Base-by-base conservation (phyloP, 176 grass and related monocot species). In the Neostapfia colusana region DNA sequence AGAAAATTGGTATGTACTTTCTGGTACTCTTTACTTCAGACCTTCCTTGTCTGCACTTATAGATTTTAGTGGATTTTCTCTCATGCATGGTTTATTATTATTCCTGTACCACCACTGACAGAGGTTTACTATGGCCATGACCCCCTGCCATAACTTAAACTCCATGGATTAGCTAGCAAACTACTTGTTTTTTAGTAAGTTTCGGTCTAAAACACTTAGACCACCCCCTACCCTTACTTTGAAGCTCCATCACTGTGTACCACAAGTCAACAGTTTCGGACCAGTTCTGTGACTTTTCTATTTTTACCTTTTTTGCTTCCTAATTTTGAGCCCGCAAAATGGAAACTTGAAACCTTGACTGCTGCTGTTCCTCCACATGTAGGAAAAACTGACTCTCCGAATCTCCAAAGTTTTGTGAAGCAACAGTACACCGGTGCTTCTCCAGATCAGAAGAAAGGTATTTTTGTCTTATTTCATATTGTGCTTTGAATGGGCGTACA, bases 381-480 rank as follows among this genome's bases (percentile, higher is more conserved):
- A 93, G 91, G 87, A 73, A 90, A 88, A 80, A 55, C 56, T 20
- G 85, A 87, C 51, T 64, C 84, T 83, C 91, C 84, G 44, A 84
- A 90, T 75, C 70, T 90, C n/a, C 82, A 76, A 83, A 90, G 87
- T 85, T 90, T 93, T 73, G 87, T 87, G n/a, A 78, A 67, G 24
- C 87, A 85, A 61, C 87, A 93, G 35, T 90, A 90, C 26, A 70
- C 78, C 7, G 73, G 65, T 62, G 74, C 74, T 66, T 77, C 74
- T 63, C 40, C 45, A 40, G 77, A 86, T 57, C 41, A 69, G 8
- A 69, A 75, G 31, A 87, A 68, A 69, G 81, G 87, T 89, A 75
- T 31, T n/a, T 35, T 43, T 23, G 13, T 12, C 8, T 63, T 55
- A 13, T 48, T 46, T 59, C 8, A 4, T 26, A 63, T 13, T 69